Conservation (phyloP, 176 grass and related monocot genomes). For the Zoysia pacifica region DNA sequence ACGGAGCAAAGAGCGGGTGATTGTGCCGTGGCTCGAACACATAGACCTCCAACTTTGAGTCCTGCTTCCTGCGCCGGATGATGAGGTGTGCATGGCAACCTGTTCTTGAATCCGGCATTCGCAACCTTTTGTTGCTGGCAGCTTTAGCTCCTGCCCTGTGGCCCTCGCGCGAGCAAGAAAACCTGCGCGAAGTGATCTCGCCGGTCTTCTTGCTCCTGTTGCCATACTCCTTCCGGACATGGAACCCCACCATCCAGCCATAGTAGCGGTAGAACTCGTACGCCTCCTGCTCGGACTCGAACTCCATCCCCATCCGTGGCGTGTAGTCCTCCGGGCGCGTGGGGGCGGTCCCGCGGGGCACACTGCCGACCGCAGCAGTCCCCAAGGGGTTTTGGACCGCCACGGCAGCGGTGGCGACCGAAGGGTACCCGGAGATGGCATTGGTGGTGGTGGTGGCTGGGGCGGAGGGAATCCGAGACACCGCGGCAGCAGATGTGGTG, state of each 20-base stretch:
- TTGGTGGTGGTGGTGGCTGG: not conserved
- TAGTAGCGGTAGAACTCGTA: slow-evolving; percentile 68
- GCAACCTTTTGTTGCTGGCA: slow-evolving; percentile 33
- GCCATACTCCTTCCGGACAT: slow-evolving; percentile 52
- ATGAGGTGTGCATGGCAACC: slow-evolving; percentile 63
- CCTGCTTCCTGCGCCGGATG: slow-evolving; percentile 49
- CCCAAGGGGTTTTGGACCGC: not conserved
- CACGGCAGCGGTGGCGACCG: no score
- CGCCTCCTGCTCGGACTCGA: slow-evolving; percentile 57
- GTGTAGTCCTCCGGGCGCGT: slow-evolving; percentile 38
- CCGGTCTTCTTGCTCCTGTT: slow-evolving; percentile 61
- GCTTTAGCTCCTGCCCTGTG: slow-evolving; percentile 41
- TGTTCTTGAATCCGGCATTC: slow-evolving; percentile 48
- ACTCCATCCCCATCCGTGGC: slow-evolving; percentile 51
- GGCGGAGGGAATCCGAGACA: not conserved
- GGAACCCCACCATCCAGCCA: slow-evolving; percentile 60
- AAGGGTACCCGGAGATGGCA: not conserved
- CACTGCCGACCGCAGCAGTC: slow-evolving; percentile 5
- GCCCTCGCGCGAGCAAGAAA: slow-evolving; percentile 58
- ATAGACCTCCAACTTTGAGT: slow-evolving; percentile 40
- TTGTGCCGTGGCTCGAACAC: slow-evolving; percentile 62
- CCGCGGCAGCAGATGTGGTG: not conserved
- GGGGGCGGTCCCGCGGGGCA: not conserved
- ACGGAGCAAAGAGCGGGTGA: slow-evolving; percentile 42
- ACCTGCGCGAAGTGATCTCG: slow-evolving; percentile 61